Evolutionary conservation across 202 grass and related monocot species (phyloP).

Genomic region (Schoenoplectus triqueter): DNA sequence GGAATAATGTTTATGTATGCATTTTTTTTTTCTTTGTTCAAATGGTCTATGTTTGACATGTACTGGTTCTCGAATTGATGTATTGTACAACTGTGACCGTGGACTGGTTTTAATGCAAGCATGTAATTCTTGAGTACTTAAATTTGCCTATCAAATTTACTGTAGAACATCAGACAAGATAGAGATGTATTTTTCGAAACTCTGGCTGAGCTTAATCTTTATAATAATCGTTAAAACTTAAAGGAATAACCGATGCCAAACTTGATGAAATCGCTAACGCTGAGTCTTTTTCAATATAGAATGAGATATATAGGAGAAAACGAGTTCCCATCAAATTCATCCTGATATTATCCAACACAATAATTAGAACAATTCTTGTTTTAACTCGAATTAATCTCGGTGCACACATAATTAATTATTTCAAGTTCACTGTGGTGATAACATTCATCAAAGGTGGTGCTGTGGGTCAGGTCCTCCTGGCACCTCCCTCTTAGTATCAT

Average conservation of each 20-base stretch:
- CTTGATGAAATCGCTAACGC: not conserved
- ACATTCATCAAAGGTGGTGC: slow-evolving; percentile 35
- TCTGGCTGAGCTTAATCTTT: not conserved
- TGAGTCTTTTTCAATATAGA: not conserved
- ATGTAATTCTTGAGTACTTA: not conserved
- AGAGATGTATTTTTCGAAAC: not conserved
- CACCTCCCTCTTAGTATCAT: slow-evolving; percentile 41
- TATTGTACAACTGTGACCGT: not conserved
- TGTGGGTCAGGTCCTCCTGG: slow-evolving; percentile 54
- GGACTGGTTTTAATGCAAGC: not conserved
- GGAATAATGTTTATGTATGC: not conserved
- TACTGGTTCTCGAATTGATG: not conserved
- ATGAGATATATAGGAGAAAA: not conserved
- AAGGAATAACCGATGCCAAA: not conserved
- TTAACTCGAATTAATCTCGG: not conserved
- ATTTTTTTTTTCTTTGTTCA: not conserved
- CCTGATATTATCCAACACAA: not conserved
- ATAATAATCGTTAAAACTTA: not conserved
- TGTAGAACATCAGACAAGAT: slow-evolving; percentile 1
- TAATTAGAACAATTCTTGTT: not conserved
- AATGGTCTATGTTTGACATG: not conserved
- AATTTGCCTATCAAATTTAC: not conserved
- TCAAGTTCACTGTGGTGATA: not conserved
- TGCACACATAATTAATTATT: slow-evolving; percentile 1
- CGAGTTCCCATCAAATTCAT: not conserved